These are phyloP conservation scores for Salix brachista DNA, from an alignment of 345 rosid genomes.

Conservation along the genomic window DNA sequence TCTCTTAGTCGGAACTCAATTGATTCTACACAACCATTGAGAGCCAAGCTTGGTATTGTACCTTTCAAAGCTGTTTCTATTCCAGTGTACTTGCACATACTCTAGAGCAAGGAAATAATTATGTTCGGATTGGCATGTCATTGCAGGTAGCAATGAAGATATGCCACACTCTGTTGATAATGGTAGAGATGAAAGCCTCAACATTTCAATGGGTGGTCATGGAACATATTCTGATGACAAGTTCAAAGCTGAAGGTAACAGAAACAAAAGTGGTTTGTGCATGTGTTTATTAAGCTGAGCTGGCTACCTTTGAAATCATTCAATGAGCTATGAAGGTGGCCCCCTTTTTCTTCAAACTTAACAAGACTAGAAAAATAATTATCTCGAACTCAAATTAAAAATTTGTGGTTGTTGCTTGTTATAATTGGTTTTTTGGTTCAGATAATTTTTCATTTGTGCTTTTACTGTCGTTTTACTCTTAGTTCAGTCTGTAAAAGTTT, in stretches of 20 bases:
- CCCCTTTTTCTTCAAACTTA: neutral
- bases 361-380: neutral
- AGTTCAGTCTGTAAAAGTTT: neutral
- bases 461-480: neutral
- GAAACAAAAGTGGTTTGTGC: constrained; percentile 8
- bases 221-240: constrained; percentile 36
- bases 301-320: neutral
- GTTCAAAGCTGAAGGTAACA: constrained; percentile 54
- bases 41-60: constrained; percentile 55
- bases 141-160: constrained; percentile 72
- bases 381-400: neutral
- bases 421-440: neutral
- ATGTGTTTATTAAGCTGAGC: constrained; percentile 9
- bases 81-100: constrained; percentile 6
- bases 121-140: constrained; percentile 30
- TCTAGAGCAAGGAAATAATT: constrained; percentile 5
- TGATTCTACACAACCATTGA: constrained; percentile 54
- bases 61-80: constrained; percentile 9
- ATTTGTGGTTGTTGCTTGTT: neutral
- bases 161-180: constrained; percentile 39
- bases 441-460: neutral
- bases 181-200: constrained; percentile 41
- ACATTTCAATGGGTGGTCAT: constrained; percentile 32
- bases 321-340: neutral
- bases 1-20: constrained; percentile 41